A percentile compares a stretch with the other conserved stretches of the same genome.
Conservation (phyloP, 768 basidiomycete genomes). For the Boletus sp. region DNA sequence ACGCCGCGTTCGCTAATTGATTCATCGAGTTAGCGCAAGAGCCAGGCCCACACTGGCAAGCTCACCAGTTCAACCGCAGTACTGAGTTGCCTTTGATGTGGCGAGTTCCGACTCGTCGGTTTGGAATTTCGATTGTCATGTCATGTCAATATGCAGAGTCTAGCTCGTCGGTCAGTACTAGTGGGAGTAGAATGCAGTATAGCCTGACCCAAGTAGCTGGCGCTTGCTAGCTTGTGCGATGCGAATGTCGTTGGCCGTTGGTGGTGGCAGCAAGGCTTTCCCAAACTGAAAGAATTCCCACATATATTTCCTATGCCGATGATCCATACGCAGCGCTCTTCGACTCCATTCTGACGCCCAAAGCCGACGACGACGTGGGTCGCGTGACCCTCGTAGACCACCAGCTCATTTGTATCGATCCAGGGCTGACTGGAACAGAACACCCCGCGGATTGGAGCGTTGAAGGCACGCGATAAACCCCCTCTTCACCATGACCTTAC, state of each 20-base stretch:
- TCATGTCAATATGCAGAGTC: background rate
- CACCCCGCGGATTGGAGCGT: background rate
- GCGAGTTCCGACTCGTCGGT: background rate
- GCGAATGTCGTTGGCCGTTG: too few species aligned
- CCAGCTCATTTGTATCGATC: background rate
- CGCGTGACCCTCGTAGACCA: background rate
- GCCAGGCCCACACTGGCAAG: slow-evolving; percentile 1
- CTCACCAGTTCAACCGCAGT: background rate
- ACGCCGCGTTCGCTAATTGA: background rate
- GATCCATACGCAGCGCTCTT: slow-evolving; percentile 47
- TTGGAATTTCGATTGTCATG: slow-evolving; percentile 7
- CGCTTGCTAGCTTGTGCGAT: too few species aligned
- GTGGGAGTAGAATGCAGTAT: too few species aligned
- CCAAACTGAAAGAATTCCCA: too few species aligned
- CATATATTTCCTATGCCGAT: slow-evolving; percentile 47
- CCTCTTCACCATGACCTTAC: too few species aligned
- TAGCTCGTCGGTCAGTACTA: too few species aligned
- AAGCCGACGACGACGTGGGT: background rate
- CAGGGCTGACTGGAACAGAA: background rate
- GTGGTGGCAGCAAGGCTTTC: too few species aligned
- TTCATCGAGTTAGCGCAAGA: background rate
- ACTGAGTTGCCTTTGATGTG: background rate
- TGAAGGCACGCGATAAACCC: too few species aligned
- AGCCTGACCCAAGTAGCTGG: too few species aligned
- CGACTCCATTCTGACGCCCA: background rate